These are phyloP conservation scores for Leishmania tarentolae DNA, from an alignment of 208 protist genomes.

Conservation along the genomic window DNA sequence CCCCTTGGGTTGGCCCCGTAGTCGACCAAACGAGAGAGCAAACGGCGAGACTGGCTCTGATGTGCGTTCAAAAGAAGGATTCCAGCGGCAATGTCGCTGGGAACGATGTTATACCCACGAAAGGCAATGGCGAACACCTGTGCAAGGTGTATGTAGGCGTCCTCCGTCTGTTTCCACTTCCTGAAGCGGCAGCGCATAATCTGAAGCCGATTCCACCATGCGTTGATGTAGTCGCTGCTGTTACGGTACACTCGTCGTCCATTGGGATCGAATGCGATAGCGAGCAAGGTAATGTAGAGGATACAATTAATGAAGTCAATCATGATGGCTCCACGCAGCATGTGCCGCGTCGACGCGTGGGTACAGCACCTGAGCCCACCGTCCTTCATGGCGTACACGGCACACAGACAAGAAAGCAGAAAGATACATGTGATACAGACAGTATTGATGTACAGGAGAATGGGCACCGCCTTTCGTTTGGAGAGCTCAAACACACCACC, in stretches of 20 bases:
- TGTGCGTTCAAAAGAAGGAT: slow-evolving; percentile 81
- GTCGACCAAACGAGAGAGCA: slow-evolving; percentile 26
- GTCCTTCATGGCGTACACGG: slow-evolving; percentile 49
- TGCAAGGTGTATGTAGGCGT: slow-evolving; percentile 62
- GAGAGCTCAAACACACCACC: slow-evolving; percentile 73
- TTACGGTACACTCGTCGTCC: slow-evolving; percentile 40
- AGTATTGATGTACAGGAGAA: slow-evolving; percentile 59
- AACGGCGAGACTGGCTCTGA: slow-evolving; percentile 48
- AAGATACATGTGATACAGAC: slow-evolving; percentile 28
- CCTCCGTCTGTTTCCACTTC: slow-evolving; percentile 30
- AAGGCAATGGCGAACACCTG: slow-evolving; percentile 73
- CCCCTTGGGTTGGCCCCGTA: slow-evolving; percentile 39
- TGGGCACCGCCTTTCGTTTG: slow-evolving; percentile 56
- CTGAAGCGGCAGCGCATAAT: slow-evolving; percentile 61
- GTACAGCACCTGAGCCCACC: slow-evolving; percentile 29
- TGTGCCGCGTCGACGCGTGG: slow-evolving; percentile 13
- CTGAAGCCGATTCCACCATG: slow-evolving; percentile 68
- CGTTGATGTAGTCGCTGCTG: slow-evolving; percentile 61
- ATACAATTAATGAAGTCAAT: slow-evolving; percentile 41
- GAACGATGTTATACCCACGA: slow-evolving; percentile 83
- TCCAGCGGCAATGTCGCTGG: slow-evolving; percentile 83
- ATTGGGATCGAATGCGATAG: slow-evolving; percentile 54
- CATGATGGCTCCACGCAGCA: slow-evolving; percentile 39
- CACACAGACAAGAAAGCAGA: slow-evolving; percentile 33
- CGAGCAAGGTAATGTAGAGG: slow-evolving; percentile 46